Evolutionary conservation across 805 yeast species (phyloP), one percentile per base, ranked within the genome.

Genomic region (Ogataea neopini): DNA sequence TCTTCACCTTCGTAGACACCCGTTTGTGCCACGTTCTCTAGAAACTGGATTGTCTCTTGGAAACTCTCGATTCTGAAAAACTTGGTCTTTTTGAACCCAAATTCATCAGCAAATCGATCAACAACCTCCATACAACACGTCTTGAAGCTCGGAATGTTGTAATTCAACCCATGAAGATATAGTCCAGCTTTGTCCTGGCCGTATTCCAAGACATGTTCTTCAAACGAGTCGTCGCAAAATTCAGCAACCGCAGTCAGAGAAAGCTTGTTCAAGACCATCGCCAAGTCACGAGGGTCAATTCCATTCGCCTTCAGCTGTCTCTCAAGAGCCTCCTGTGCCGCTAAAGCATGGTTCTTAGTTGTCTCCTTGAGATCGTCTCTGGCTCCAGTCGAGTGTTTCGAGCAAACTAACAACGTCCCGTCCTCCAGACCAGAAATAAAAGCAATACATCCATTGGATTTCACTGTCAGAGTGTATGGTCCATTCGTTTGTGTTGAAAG

Each of bases 401-500:
- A 88, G 56, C 97, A 89, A 0, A 91, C 96, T 2, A 92, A 74
- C 13, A 94, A 66, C 0, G 86, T 77, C 0, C 96, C 96, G 57
- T 85, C 84, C 17, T 70, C 75, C 14, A 88, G 66, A 0, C 92
- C 97, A 1, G 96, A 75, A 11, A 94, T 75, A 50, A 94, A 81
- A 1, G 88, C 82, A 44, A 94, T 90, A 60, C 97, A 94, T 0
- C 99, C 99, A 61, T 94, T 94, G 48, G 95, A 95, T 62, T 94
- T 94, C 30, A 84, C 72, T 0, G 97, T 83, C 2, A 90, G 78
- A 15, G 77, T 79, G 63, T 85, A 94, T 0, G 97, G 97, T 0
- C 96, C 97, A 4, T 34, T 26, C 0, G 94, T 84, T 26, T 71
- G 57, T 0, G 54, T 40, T n/a, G 59, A 56, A 4, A 90, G 61